Conservation (phyloP, 768 basidiomycete genomes). For the Amanita muscaria region DNA sequence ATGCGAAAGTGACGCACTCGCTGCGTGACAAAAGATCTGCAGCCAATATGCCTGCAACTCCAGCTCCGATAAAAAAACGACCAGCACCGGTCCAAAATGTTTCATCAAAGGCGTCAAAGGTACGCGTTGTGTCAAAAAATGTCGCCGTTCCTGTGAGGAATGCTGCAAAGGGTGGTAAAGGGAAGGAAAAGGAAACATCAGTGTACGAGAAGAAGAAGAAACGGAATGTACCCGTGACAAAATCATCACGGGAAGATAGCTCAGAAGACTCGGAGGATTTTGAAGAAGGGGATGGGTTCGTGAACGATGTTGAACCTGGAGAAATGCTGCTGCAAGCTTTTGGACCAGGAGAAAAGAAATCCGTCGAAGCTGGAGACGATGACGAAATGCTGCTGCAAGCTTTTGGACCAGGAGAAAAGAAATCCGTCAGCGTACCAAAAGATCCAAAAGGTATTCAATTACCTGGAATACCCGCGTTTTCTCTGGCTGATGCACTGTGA, state of each 20-base stretch:
- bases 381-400: too few species aligned
- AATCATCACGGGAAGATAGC: background rate
- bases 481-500: conserved; percentile 3
- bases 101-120: background rate
- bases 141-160: conserved; percentile 1
- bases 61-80: too few species aligned
- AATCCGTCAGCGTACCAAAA: conserved; percentile 38
- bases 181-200: background rate
- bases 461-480: background rate
- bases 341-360: too few species aligned
- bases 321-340: too few species aligned
- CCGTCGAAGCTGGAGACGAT: conserved; percentile 38
- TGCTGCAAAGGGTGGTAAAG: conserved; percentile 2
- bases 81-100: background rate
- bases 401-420: too few species aligned
- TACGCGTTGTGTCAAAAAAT: conserved; percentile 3
- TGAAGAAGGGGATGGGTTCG: background rate
- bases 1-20: too few species aligned
- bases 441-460: conserved; percentile 54
- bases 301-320: background rate
- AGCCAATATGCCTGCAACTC: too few species aligned
- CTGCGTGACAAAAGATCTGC: too few species aligned
- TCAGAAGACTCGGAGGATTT: background rate
- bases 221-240: conserved; percentile 5
- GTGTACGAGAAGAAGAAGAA: background rate